Percentiles rank a stretch among this genome's conserved stretches.
These are phyloP conservation scores for Phlebiopsis flavidoalba DNA, from an alignment of 768 basidiomycete genomes.

Conservation along the genomic window DNA sequence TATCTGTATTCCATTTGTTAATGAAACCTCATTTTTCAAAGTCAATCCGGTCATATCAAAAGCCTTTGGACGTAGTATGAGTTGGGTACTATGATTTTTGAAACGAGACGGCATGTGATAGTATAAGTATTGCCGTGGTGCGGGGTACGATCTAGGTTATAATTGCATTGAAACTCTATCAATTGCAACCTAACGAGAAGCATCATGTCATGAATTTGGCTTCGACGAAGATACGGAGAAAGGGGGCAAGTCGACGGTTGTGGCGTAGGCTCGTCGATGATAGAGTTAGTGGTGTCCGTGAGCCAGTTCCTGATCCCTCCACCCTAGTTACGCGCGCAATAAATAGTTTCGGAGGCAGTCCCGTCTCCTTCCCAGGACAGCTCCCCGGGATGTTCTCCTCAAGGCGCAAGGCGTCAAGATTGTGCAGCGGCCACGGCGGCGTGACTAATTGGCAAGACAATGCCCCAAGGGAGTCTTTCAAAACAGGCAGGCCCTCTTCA, in stretches of 20 bases:
- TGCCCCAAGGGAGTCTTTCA: constrained; percentile 60
- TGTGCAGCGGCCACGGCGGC: constrained; percentile 55
- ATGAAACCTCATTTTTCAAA: too few species aligned
- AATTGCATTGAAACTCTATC: too few species aligned
- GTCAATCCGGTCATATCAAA: too few species aligned
- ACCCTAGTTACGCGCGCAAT: constrained; percentile 74
- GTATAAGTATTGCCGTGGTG: too few species aligned
- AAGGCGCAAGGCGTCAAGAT: constrained; percentile 35
- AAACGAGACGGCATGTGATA: too few species aligned
- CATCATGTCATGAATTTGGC: neutral
- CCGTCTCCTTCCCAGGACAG: constrained; percentile 26
- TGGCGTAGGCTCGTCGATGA: constrained; percentile 56
- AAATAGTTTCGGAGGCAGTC: constrained; percentile 65
- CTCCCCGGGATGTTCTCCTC: constrained; percentile 9
- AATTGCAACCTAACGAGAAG: too few species aligned
- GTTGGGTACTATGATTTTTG: too few species aligned
- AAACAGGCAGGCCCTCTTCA: constrained; percentile 52
- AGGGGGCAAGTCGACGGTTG: constrained; percentile 17
- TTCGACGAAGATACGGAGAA: neutral
- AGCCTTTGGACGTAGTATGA: too few species aligned
- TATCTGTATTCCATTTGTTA: too few species aligned
- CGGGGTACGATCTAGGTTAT: too few species aligned
- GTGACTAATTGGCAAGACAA: constrained; percentile 67
- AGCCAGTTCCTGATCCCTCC: constrained; percentile 30
- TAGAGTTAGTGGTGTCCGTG: constrained; percentile 56